Evolutionary conservation across 2,329 filamentous ascomycete species (phyloP), one percentile per base, ranked within the genome.

Genomic region (Incumbomyces lentus): DNA sequence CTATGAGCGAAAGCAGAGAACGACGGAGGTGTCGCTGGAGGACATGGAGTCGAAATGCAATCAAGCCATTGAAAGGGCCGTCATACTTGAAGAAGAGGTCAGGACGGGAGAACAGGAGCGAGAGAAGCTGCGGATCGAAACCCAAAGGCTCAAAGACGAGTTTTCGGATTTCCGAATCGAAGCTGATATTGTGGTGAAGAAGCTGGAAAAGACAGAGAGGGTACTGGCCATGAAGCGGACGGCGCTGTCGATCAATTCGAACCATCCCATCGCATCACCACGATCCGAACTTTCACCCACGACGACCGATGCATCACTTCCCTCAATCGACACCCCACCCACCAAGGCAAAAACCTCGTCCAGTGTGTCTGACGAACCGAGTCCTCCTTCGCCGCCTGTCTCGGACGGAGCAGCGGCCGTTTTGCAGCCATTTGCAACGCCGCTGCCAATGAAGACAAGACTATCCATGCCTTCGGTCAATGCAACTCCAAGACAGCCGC

Each of bases 31-130:
- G 37, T 95, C 90, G 42, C 78, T 96, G 52, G 92, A 98, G 68
- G 92, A 98, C 62, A 74, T 98, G 65, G 92, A 98, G 68, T 90
- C 85, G 52, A 98, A 96, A 67, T 95, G 92, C 67, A 96, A 95
- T 63, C 79, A 93, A 47, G 80, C 89, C 3, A 93, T 98, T 57
- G 92, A 98, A 68, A 76, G 90, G 45, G 81, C 77, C 8, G 92
- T 98, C 19, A 79, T 98, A 75, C 78, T 95, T 68, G 92, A 98
- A 62, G 89, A 95, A 64, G 92, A 96, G 64, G 84, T 96, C 60
- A 90, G 84, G 67, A 76, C 79, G 37, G 86, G 87, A 39, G 92
- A 98, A 61, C 85, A 93, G 66, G 92, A 98, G 65, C 80, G 92
- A 60, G 92, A 98, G 65, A 68, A 72, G 6, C 71, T 98, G 51